Base-by-base conservation (phyloP, 495 filamentous ascomycete species). In the Chaetomidium leptoderma region DNA sequence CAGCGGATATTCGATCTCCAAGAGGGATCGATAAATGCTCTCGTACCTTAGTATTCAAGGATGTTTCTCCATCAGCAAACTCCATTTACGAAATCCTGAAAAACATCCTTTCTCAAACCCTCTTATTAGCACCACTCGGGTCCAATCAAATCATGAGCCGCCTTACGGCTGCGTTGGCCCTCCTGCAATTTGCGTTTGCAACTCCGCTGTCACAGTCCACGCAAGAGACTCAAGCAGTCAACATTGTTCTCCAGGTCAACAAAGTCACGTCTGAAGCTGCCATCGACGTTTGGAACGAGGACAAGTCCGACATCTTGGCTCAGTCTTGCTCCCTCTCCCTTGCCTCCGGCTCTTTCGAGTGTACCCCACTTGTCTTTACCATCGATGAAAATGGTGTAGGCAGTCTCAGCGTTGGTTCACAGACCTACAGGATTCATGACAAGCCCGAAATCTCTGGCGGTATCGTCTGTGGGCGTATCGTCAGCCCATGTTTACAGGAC, bases 281-380 rank as follows among this genome's bases (percentile, higher is more conserved):
- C n/a, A 43, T 57, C 33, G 45, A 43, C 2, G 24, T 57, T 14
- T 50, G 33, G 55, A 50, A 50, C 33, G 2, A 30, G n/a, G 55
- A 49, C 44, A 10, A 23, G 8, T 19, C 30, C 26, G 26, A 40
- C 2, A 24, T 57, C 23, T 23, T 49, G 2, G 45, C 17, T 16
- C 35, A 57, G 16, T 49, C 35, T 0, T 57, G 55, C 33, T 29
- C 29, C 9, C n/a, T 1, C 9, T 29, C n/a, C 0, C 29, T 50
- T 30, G 23, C 1, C 21, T 33, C 47, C n/a, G 47, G 47, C n/a
- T 0, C n/a, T 8, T 50, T 50, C 14, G n/a, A 35, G 19, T 7
- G 13, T 3, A 23, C 8, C 3, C 29, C 29, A 1, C 3, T 50
- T 6, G 47, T 21, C 33, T 42, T 40, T 14, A 10, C 17, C 6